Evolutionary conservation across 139 green algal species (phyloP), one percentile per base, ranked within the genome.

Genomic region (Edaphochlamys debaryana): DNA sequence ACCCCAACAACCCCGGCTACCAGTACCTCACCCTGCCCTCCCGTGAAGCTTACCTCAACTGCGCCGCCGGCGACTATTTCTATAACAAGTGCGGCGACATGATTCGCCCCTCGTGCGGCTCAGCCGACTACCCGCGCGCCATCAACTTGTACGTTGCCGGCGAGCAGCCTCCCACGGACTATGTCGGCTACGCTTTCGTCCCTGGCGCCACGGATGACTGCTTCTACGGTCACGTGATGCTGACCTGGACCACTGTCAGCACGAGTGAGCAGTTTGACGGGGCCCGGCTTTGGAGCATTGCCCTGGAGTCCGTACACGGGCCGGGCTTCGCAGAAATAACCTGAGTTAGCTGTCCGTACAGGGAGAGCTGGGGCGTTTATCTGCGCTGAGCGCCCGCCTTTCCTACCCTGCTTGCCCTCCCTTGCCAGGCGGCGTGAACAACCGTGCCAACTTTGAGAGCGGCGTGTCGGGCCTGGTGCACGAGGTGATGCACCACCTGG

Each of bases 401-500:
- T 9, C 54, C 19, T 22, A 22, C 54, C 54, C 54, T 9, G 22
- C 54, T 63, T 25, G 22, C 22, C 54, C 6, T 29, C 15, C 30
- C 19, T 22, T 32, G 30, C 30, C n/a, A n/a, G n/a, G n/a, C 6
- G 66, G 66, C 19, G 36, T 50, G 3, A 71, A 71, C 66, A 71
- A 71, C 66, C 66, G 36, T 23, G 36, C 36, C 1, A 23, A 3
- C 3, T 30, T 48, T 11, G 66, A 71, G 36, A 30, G 13, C 0
- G 66, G 36, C 19, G 66, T 36, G 1, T 13, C 13, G 0, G 36
- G 7, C 6, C 37, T 71, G 19, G 36, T 71, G 36, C 66, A 71
- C 66, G 66, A 71, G 66, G 17, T 30, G 36, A 48, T 48, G 66
- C 66, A 71, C 66, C 66, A 71, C 36, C 5, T 71, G 19, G 66